Evolutionary conservation across 1,284 basidiomycete species (phyloP), one percentile per base, ranked within the genome.

Genomic region (Clitocybe nebularis): DNA sequence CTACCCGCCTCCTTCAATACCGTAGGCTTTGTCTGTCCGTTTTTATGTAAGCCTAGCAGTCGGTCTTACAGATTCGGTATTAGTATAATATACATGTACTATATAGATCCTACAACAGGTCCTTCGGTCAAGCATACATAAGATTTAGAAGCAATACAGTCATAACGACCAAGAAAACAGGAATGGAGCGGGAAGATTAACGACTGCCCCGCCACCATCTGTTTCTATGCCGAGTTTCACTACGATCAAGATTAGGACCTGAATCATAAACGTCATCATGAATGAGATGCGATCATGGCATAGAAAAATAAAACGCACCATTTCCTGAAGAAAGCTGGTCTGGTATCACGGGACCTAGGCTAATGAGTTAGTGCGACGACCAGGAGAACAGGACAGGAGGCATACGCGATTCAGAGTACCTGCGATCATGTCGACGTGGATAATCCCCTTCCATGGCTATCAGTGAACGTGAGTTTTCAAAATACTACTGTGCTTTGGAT

Each of bases 201-300:
- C 46, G 34, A 16, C 40, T 26, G 7, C 44, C 39, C 17, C 48
- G 53, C 55, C 57, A 57, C 53, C 58, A 57, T 42, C 50, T 54
- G 47, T 53, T 56, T 40, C 50, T 52, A 36, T 51, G 48, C 28
- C 52, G 50, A 16, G 55, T 52, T n/a, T 53, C 51, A 23, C 55
- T 53, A 33, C 41, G 50, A 25, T 46, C 46, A 36, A 34, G 41
- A 33, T 52, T 45, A 30, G 45, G 52, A 52, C 33, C 28, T 38
- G 32, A 26, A 22, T 23, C 36, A 35, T 34, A 44, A 32, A 32
- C 5, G 13, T 32, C 29, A 32, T 13, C 6, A 26, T 26, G 7
- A 16, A 17, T 16, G 14, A 4, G 6, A 16, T 3, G 7, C 19
- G 9, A 14, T 7, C 6, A 32, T 32, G 3, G 11, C 10, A 11